Evolutionary conservation across 2,329 filamentous ascomycete species (phyloP).

Genomic region (Venturia nashicola): DNA sequence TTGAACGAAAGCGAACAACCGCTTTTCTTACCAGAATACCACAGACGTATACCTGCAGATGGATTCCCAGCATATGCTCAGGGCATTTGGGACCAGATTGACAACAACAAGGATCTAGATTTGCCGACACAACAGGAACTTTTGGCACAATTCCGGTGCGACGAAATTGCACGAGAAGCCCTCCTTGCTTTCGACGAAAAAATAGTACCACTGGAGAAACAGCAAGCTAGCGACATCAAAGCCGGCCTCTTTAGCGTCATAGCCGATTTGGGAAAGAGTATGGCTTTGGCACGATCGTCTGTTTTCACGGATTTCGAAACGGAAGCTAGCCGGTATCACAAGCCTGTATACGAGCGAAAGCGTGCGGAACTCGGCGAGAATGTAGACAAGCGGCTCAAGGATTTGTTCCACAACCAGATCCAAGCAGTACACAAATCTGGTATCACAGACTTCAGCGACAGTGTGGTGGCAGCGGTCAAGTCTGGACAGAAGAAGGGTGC

Average conservation of each 20-base stretch:
- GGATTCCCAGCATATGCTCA: conserved; percentile 92
- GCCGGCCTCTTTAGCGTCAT: conserved; percentile 65
- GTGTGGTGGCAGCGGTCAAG: conserved; percentile 79
- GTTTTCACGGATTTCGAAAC: conserved; percentile 76
- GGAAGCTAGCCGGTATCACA: conserved; percentile 90
- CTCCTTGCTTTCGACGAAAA: conserved; percentile 68
- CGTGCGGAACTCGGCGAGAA: conserved; percentile 73
- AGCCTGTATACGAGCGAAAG: conserved; percentile 84
- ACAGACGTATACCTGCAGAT: conserved; percentile 89
- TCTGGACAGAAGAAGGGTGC: conserved; percentile 76
- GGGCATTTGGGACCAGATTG: conserved; percentile 96
- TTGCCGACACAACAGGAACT: conserved; percentile 94
- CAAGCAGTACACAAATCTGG: conserved; percentile 80
- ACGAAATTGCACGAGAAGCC: conserved; percentile 89
- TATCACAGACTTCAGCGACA: conserved; percentile 71
- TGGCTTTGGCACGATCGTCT: conserved; percentile 58
- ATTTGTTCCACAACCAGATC: conserved; percentile 79
- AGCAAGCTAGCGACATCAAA: conserved; percentile 55
- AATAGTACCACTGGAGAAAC: conserved; percentile 75
- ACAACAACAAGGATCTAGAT: conserved; percentile 96
- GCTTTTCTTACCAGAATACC: conserved; percentile 87
- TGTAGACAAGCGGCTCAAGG: conserved; percentile 77
- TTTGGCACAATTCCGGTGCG: conserved; percentile 91
- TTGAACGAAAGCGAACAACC: conserved; percentile 63
- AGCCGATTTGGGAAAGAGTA: conserved; percentile 58